These are phyloP conservation scores for Brassica rapa DNA, from an alignment of 345 rosid genomes.

Conservation along the genomic window DNA sequence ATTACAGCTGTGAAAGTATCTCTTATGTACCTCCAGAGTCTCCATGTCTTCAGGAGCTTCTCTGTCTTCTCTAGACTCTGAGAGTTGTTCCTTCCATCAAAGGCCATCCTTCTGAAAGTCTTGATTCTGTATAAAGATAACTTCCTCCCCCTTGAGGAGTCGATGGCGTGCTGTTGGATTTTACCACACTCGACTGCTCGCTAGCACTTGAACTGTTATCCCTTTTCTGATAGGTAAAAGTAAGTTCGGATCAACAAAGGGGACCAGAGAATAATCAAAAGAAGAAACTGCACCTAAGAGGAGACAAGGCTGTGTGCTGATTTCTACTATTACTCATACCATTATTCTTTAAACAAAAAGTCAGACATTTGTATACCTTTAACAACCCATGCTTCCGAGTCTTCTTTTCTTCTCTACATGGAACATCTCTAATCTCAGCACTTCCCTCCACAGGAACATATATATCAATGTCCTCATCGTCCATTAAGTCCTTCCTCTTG, in stretches of 20 bases:
- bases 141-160: conserved; percentile 85
- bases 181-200: conserved; percentile 88
- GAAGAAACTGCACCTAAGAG: not conserved
- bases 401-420: conserved; percentile 65
- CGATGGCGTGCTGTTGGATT: conserved; percentile 87
- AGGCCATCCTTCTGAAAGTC: conserved; percentile 80
- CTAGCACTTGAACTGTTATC: conserved; percentile 74
- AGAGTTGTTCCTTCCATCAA: conserved; percentile 65
- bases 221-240: conserved; percentile 61
- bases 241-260: conserved; percentile 23
- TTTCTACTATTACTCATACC: conserved; percentile 2
- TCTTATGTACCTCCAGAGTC: conserved; percentile 68
- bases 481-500: conserved; percentile 92
- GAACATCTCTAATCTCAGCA: conserved; percentile 46
- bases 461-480: conserved; percentile 78
- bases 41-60: conserved; percentile 69
- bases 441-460: conserved; percentile 76
- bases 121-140: conserved; percentile 69
- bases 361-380: conserved; percentile 51
- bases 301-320: too few species aligned
- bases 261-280: conserved; percentile 2
- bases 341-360: not conserved
- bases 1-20: not conserved
- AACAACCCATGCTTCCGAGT: conserved; percentile 82
- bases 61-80: conserved; percentile 63